Evolutionary conservation across 1,139 yeast genomes (phyloP).

Genomic region (Diutina sp.): DNA sequence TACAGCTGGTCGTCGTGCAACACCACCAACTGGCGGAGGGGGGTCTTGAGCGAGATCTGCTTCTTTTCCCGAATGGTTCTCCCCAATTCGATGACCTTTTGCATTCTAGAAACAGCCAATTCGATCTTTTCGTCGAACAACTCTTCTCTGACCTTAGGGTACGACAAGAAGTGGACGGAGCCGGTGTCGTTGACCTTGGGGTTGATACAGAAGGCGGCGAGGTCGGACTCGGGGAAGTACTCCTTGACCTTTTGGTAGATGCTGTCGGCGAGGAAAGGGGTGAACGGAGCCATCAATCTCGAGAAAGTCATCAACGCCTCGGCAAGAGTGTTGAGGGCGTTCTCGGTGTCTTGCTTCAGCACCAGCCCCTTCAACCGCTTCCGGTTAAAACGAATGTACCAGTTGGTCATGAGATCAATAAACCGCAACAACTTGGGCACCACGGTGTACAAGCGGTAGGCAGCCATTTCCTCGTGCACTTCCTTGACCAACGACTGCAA

Average conservation of each 20-base stretch:
- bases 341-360: conserved; percentile 70
- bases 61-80: conserved; percentile 96
- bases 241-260: conserved; percentile 68
- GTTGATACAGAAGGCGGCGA: conserved; percentile 29
- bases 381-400: conserved; percentile 98
- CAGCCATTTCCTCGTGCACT: conserved; percentile 82
- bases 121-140: conserved; percentile 70
- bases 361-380: conserved; percentile 93
- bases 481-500: conserved; percentile 78
- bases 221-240: conserved; percentile 43
- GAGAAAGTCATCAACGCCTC: conserved; percentile 82
- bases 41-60: conserved; percentile 86
- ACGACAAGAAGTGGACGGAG: conserved; percentile 86
- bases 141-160: conserved; percentile 78
- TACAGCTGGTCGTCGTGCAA: conserved; percentile 68
- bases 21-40: conserved; percentile 78
- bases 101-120: conserved; percentile 88
- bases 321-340: conserved; percentile 80
- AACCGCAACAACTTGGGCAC: conserved; percentile 83
- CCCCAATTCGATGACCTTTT: conserved; percentile 90
- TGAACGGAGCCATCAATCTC: conserved; percentile 98
- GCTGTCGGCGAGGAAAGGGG: conserved; percentile 89
- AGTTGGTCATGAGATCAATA: conserved; percentile 91
- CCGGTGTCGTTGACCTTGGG: conserved; percentile 39
- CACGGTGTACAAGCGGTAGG: conserved; percentile 86